Conservation (phyloP, 2,329 filamentous ascomycete species). For the Onygenales sp. region DNA sequence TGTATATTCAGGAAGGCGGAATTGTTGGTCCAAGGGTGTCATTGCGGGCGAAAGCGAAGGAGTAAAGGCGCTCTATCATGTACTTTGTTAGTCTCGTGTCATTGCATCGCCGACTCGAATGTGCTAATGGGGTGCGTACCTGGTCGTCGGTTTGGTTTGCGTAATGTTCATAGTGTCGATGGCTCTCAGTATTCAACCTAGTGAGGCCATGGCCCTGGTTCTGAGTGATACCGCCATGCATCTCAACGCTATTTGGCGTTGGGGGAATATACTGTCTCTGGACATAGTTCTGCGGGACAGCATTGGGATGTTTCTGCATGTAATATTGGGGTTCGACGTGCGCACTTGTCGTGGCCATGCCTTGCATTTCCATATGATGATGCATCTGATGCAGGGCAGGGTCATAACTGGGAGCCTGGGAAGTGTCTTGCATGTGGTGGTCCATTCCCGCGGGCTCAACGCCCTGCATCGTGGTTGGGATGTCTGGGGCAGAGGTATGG, state of each 20-base stretch:
- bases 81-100: background rate
- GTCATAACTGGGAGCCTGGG: constrained; percentile 3
- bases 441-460: constrained; percentile 7
- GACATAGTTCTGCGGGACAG: constrained; percentile 10
- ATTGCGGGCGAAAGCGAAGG: constrained; percentile 42
- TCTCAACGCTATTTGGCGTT: constrained; percentile 40
- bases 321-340: constrained; percentile 11
- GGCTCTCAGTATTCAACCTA: constrained; percentile 28
- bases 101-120: background rate
- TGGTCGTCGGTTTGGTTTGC: constrained; percentile 34
- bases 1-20: constrained; percentile 38
- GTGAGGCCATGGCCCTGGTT: constrained; percentile 24
- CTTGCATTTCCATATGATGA: constrained; percentile 7
- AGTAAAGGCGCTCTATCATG: constrained; percentile 36
- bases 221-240: constrained; percentile 32
- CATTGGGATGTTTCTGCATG: constrained; percentile 17
- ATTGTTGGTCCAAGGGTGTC: constrained; percentile 40
- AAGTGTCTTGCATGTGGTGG: constrained; percentile 5
- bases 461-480: constrained; percentile 9
- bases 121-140: constrained; percentile 19
- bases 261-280: constrained; percentile 32
- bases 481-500: constrained; percentile 20
- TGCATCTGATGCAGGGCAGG: constrained; percentile 6
- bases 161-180: constrained; percentile 37
- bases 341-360: constrained; percentile 5